Evolutionary conservation across 169 alveolate genomes (phyloP).

Genomic region (Theileria orientalis): DNA sequence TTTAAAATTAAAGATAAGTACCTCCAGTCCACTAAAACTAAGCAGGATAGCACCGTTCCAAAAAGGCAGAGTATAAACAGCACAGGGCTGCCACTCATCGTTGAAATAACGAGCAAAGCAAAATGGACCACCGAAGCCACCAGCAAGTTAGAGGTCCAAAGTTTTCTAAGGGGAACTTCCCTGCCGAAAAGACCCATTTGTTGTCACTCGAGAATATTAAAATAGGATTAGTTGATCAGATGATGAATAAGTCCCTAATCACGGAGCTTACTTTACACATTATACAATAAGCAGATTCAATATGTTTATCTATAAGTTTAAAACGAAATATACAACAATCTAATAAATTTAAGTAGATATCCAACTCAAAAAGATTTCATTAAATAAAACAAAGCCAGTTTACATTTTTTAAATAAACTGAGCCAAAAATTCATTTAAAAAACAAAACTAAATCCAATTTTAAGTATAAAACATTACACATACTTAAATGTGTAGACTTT

Average conservation of each 20-base stretch:
- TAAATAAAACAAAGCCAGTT: too few relatives aligned
- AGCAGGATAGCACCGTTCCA: neutral
- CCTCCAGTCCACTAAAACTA: constrained; percentile 4
- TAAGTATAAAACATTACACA: too few relatives aligned
- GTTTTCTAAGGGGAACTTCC: neutral
- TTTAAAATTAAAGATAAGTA: constrained; percentile 5
- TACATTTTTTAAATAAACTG: too few relatives aligned
- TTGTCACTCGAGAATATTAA: too few relatives aligned
- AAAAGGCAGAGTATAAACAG: neutral
- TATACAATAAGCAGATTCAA: neutral
- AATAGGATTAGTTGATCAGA: too few relatives aligned
- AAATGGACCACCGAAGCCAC: neutral
- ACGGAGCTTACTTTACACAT: neutral
- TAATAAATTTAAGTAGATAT: too few relatives aligned
- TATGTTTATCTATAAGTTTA: neutral
- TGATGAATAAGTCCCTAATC: too few relatives aligned
- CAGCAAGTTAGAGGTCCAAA: neutral
- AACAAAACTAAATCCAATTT: too few relatives aligned
- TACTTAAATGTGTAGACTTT: too few relatives aligned
- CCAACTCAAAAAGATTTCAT: too few relatives aligned
- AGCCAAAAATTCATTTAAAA: too few relatives aligned
- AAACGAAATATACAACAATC: neutral
- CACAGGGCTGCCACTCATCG: neutral
- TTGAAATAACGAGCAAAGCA: neutral
- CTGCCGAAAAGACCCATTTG: neutral